Percentiles rank a stretch among this genome's conserved stretches.
phyloP scores from a whole-genome alignment of 345 rosid species.

The Tarenaya hassleriana region DNA sequence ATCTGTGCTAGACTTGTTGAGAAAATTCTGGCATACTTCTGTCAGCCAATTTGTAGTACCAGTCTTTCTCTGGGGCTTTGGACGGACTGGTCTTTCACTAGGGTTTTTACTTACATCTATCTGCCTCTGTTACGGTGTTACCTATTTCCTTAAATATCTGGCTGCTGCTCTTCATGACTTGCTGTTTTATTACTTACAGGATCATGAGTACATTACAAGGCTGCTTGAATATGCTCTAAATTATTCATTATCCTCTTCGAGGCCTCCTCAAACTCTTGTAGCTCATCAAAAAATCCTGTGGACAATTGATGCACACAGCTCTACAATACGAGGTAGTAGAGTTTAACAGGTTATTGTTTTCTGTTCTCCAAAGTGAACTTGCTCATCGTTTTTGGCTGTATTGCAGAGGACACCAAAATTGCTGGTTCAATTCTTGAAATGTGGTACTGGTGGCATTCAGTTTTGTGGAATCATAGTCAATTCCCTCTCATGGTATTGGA shows the following conservation, averaged over 20 bases:
- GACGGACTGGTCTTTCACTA: too few species aligned
- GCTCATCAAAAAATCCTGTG: slow-evolving; percentile 76
- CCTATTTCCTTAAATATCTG: too few species aligned
- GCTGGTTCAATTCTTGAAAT: slow-evolving; percentile 69
- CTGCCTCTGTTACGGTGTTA: too few species aligned
- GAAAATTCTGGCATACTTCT: not conserved
- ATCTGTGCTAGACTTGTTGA: not conserved
- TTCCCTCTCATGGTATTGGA: slow-evolving; percentile 41
- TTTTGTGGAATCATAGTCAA: slow-evolving; percentile 58
- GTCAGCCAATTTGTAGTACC: not conserved
- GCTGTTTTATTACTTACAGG: slow-evolving; percentile 32
- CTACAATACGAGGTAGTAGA: slow-evolving; percentile 45
- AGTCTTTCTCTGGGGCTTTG: too few species aligned
- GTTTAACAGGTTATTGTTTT: not conserved
- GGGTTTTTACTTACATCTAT: too few species aligned
- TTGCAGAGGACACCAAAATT: slow-evolving; percentile 55
- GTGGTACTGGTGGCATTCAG: slow-evolving; percentile 90
- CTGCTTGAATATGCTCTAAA: slow-evolving; percentile 47
- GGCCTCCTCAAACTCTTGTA: slow-evolving; percentile 74
- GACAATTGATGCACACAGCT: slow-evolving; percentile 70
- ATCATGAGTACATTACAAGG: slow-evolving; percentile 30
- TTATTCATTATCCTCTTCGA: slow-evolving; percentile 52
- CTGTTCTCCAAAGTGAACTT: slow-evolving; percentile 7
- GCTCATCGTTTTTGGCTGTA: slow-evolving; percentile 15
- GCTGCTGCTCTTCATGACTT: slow-evolving; percentile 17